Evolutionary conservation across 176 grass and related monocot species (phyloP).

Genomic region (Rhynchospora breviuscula): DNA sequence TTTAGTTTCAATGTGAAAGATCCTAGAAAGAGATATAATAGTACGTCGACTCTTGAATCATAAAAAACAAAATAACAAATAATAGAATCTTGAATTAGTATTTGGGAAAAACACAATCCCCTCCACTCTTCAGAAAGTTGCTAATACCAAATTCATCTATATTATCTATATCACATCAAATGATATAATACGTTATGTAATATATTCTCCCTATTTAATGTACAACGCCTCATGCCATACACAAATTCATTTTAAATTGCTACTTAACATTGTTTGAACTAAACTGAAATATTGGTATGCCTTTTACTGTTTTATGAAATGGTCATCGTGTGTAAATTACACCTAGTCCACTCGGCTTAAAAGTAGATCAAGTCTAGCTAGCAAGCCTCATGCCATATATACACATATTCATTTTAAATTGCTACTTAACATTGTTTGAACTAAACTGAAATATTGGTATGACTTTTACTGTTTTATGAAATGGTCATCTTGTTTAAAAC

Average conservation of each 20-base stretch:
- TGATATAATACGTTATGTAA: not conserved
- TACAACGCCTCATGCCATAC: not conserved
- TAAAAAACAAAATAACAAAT: no score
- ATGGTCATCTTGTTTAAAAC: not conserved
- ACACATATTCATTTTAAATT: no score
- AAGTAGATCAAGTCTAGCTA: not conserved
- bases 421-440: not conserved
- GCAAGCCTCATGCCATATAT: not conserved
- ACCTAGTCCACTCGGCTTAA: not conserved
- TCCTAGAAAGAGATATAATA: not conserved
- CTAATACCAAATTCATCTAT: not conserved
- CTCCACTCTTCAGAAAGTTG: not conserved
- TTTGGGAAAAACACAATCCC: not conserved
- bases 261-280: not conserved
- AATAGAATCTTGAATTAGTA: not conserved
- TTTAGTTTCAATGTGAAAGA: not conserved
- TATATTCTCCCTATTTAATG: not conserved
- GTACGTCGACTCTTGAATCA: not conserved
- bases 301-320: not conserved
- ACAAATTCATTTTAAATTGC: not conserved
- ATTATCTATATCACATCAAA: not conserved
- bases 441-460: not conserved
- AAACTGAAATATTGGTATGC: not conserved
- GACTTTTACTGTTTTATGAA: not conserved
- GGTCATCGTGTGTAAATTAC: not conserved